Evolutionary conservation across 23 red algal species (phyloP), one percentile per base, ranked within the genome.

Genomic region (Porphyridium purpureum): DNA sequence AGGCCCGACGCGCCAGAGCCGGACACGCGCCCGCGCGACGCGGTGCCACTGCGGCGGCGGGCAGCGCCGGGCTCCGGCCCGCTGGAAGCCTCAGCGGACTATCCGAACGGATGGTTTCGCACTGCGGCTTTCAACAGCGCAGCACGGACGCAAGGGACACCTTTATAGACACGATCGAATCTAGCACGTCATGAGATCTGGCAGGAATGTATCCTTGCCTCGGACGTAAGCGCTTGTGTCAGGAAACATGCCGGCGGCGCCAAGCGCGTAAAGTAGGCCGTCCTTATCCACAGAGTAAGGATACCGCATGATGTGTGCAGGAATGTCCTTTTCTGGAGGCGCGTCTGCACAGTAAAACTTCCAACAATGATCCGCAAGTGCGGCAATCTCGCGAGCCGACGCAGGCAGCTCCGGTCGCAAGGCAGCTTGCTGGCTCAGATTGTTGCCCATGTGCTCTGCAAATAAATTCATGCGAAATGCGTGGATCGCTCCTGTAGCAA

Each of bases 381-480:
- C 30, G 54, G 44, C 62, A 80, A 57, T n/a, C 74, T 68, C 27
- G 57, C 50, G 23, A 80, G 7, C 7, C 48, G 35, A 33, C 49
- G 51, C 6, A 62, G 74, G 35, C 69, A 61, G 7, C 59, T 44
- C 29, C 67, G 28, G 19, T 20, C 62, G 9, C 17, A 14, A 3
- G 62, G 74, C 50, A 80, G n/a, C n/a, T n/a, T n/a, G n/a, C n/a
- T 67, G 34, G 27, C 48, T 20, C 27, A 34, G 7, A 19, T 33
- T 3, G 57, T 33, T 20, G 41, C 21, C 4, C 24, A 52, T 55
- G 31, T 80, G 74, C 27, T 80, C 74, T 6, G 60, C 61, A 61
- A 61, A 80, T 9, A 80, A 54, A 14, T 62, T 51, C 47, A 31
- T 59, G 24, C 74, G 74, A 59, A 80, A 80, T 23, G 49, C 49